Evolutionary conservation across 176 grass and related monocot genomes (phyloP).

Genomic region (Areca catechu): DNA sequence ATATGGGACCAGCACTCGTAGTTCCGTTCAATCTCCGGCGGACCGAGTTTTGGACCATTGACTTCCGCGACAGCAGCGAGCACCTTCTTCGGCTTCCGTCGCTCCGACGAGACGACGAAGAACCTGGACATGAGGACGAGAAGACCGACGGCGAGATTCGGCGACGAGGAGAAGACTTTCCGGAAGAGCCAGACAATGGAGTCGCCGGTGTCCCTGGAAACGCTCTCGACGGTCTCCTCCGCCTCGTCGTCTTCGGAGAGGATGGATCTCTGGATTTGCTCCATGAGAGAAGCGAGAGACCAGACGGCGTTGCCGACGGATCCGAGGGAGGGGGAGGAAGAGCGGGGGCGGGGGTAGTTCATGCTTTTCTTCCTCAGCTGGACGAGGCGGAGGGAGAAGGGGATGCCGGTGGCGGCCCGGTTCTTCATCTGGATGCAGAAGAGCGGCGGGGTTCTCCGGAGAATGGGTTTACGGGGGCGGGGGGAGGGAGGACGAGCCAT

Average conservation of each 20-base stretch:
- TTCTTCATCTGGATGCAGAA: not conserved
- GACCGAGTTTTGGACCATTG: no score
- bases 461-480: not conserved
- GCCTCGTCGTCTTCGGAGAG: slow-evolving; percentile 1
- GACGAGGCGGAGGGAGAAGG: slow-evolving; percentile 17
- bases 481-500: slow-evolving; percentile 4
- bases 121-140: slow-evolving; percentile 24
- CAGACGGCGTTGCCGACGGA: slow-evolving; percentile 21
- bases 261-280: slow-evolving; percentile 16
- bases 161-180: slow-evolving; percentile 31
- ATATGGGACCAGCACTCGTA: slow-evolving; percentile 50
- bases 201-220: slow-evolving; percentile 5
- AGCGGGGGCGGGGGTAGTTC: not conserved
- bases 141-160: slow-evolving; percentile 14
- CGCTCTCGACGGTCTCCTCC: not conserved
- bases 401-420: slow-evolving; percentile 3
- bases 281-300: slow-evolving; percentile 23
- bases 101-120: slow-evolving; percentile 6
- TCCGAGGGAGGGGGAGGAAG: slow-evolving; percentile 16
- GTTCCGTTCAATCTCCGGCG: slow-evolving; percentile 23
- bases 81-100: slow-evolving; percentile 6
- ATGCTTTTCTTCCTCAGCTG: slow-evolving; percentile 18
- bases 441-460: slow-evolving; percentile 3
- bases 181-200: slow-evolving; percentile 34
- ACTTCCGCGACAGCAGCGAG: slow-evolving; percentile 2